Percentiles rank a stretch among this genome's conserved stretches.
phyloP scores from a whole-genome alignment of 2,329 filamentous ascomycete genomes.

The Nectriaceae sp. region DNA sequence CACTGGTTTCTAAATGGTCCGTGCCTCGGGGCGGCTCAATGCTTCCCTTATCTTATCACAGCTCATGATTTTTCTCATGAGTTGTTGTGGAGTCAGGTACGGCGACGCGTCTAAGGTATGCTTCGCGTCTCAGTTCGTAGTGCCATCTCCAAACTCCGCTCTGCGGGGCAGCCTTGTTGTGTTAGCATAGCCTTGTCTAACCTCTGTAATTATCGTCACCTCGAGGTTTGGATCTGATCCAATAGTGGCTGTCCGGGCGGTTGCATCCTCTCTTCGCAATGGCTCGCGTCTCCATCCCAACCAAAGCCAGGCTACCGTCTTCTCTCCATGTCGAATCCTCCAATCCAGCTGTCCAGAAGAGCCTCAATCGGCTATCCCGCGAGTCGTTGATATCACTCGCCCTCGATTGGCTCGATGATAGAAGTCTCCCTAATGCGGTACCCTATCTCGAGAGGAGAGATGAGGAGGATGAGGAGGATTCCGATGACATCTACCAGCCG shows the following conservation, averaged over 20 bases:
- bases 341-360: constrained; percentile 65
- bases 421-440: constrained; percentile 58
- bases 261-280: constrained; percentile 34
- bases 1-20: too few species aligned
- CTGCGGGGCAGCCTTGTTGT: constrained; percentile 6
- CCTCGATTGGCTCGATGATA: constrained; percentile 75
- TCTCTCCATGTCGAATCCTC: constrained; percentile 67
- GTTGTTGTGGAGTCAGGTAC: too few species aligned
- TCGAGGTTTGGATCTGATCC: background rate
- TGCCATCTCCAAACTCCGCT: background rate
- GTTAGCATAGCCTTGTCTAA: constrained; percentile 5
- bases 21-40: too few species aligned
- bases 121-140: constrained; percentile 12
- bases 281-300: constrained; percentile 66
- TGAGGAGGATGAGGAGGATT: constrained; percentile 56
- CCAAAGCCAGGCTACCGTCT: constrained; percentile 70
- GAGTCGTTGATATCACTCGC: constrained; percentile 71
- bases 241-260: background rate
- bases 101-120: background rate
- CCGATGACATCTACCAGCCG: constrained; percentile 68
- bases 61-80: too few species aligned
- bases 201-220: constrained; percentile 4
- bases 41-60: too few species aligned
- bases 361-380: constrained; percentile 70
- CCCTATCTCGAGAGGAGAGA: constrained; percentile 37